Evolutionary conservation across 768 basidiomycete species (phyloP).

Genomic region (Myochromella boudieri): DNA sequence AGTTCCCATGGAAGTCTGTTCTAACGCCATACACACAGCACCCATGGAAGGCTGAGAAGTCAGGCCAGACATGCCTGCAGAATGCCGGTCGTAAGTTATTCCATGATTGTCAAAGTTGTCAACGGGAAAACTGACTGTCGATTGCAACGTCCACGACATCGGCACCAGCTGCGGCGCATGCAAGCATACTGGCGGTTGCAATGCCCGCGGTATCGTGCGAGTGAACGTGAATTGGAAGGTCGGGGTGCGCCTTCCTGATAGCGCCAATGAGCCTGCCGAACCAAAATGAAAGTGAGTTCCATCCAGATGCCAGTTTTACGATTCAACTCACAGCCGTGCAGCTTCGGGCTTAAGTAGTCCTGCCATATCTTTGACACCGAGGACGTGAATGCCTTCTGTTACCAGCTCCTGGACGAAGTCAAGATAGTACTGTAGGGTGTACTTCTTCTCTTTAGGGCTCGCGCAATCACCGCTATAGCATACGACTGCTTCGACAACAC

Average conservation of each 20-base stretch:
- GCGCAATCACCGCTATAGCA: conserved; percentile 99
- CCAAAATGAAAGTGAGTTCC: conserved; percentile 1
- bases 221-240: conserved; percentile 98
- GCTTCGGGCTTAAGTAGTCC: conserved; percentile 94
- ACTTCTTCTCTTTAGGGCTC: conserved; percentile 92
- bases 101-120: not conserved
- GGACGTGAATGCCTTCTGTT: conserved; percentile 91
- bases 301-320: not conserved
- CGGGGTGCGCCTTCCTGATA: conserved; percentile 94
- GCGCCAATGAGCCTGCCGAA: conserved; percentile 79
- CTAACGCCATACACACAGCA: conserved; percentile 90
- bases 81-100: conserved; percentile 14
- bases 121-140: conserved; percentile 68
- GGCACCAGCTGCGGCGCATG: conserved; percentile 93
- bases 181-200: conserved; percentile 96
- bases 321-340: conserved; percentile 71
- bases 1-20: conserved; percentile 91
- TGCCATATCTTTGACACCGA: conserved; percentile 99
- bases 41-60: conserved; percentile 99
- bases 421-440: conserved; percentile 96
- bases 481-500: conserved; percentile 95
- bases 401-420: conserved; percentile 94
- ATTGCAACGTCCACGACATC: conserved; percentile 98
- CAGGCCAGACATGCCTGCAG: conserved; percentile 91
- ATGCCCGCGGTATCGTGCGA: conserved; percentile 99